Base-by-base conservation (phyloP, 2,329 filamentous ascomycete genomes). In the Cladosporium sp. region DNA sequence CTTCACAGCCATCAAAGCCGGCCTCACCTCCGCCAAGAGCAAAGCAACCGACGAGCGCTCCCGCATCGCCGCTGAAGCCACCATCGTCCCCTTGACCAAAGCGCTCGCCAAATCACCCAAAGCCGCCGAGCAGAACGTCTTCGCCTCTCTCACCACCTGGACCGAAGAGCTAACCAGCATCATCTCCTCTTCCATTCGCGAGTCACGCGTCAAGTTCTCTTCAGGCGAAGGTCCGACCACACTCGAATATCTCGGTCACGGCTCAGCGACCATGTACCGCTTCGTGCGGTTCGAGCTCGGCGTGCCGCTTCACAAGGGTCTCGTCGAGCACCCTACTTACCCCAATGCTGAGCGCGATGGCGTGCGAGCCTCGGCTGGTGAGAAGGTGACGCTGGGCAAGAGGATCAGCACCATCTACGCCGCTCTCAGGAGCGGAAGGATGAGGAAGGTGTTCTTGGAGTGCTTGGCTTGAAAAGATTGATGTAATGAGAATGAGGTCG, bases 301-400 rank as follows among this genome's bases (percentile, higher is more conserved):
- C 6, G 51, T 66, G 2, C 60, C 59, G 8, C 30, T 68, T 42
- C 64, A 67, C 43, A 58, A 59, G 20, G 66, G 66, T 9, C 43
- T 68, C 19, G 60, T 66, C 28, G 66, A 68, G 58, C 63, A 68
- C 43, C 60, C 66, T 8, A 64, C 64, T 5, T 61, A 59, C 19
- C 55, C 60, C n/a, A 51, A 45, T 8, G 43, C 42, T 5, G 61
- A 61, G 40, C 50, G 52, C 14, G 59, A 62, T 4, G 63, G 59
- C 5, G 51, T 63, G 15, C 15, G 34, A n/a, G 34, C 54, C 8
- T 34, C 54, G 7, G 51, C 58, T n/a, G 51, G 56, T 17, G 61
- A 61, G 36, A 63, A 61, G 47, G 59, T 51, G 40, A 63, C 60
- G 17, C 63, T 67, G 5, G 66, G 65, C 7, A 62, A 51, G 34